Base-by-base conservation (phyloP, 495 filamentous ascomycete species). In the Aspergillus conjunctus region DNA sequence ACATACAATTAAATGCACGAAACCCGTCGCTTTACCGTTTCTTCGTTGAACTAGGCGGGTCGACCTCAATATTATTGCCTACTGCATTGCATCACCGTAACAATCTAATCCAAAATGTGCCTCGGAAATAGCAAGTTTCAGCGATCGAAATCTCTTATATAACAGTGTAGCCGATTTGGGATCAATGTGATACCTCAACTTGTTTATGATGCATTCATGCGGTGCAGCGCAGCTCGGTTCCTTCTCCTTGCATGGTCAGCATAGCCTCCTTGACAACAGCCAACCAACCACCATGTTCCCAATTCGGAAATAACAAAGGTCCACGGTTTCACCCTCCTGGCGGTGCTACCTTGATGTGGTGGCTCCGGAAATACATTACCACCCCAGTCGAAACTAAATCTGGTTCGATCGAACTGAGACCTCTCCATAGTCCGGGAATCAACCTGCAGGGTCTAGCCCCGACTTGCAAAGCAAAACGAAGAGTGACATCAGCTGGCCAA, bases 101-200 rank as follows among this genome's bases (percentile, higher is more conserved):
- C 10, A 48, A 18, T 21, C 17, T 20, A 48, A 48, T 21, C 44
- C 9, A 7, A 21, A 14, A 41, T 41, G 15, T 14, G 37, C 15
- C 15, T 41, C 9, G 11, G 37, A 11, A 11, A 48, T 48, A 20
- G 5, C 44, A 48, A 48, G 17, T 10, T 20, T 11, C 44, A 20
- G 18, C 21, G 44, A 48, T 22, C 44, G 21, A 17, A 22, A 18
- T 21, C 18, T 48, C 17, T 48, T 48, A 48, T 48, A 46, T 48
- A 48, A 48, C 21, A 48, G 7, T 48, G 26, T 48, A 21, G n/a
- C 44, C 44, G 44, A 48, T 48, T 48, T 48, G 44, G n/a, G 7
- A 11, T 22, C 44, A 4, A 22, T 48, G 44, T 48, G 44, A 48
- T 17, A 5, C 17, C 7, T 48, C 44, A 48, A 20, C 44, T 11